phyloP scores from a whole-genome alignment of 1,139 yeast species.

The Suhomyces maxii region DNA sequence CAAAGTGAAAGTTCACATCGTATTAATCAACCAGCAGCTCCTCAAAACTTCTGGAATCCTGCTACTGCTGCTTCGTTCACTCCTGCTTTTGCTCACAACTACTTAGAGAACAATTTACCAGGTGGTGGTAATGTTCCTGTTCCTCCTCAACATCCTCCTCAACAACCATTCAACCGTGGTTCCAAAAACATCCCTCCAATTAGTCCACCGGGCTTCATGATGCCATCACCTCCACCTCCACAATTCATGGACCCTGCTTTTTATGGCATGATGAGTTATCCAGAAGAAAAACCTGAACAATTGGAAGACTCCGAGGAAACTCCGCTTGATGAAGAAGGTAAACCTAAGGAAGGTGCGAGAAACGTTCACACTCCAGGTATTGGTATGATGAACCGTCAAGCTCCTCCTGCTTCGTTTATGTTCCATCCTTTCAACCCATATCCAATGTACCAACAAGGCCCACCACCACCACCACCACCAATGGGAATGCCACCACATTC shows the following conservation, averaged over 20 bases:
- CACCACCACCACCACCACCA: slow-evolving; percentile 19
- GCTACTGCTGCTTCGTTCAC: slow-evolving; percentile 62
- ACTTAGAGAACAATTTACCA: slow-evolving; percentile 26
- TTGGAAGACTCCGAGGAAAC: slow-evolving; percentile 4
- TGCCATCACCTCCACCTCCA: slow-evolving; percentile 33
- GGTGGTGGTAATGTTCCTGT: slow-evolving; percentile 15
- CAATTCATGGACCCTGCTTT: slow-evolving; percentile 43
- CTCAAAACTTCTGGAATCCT: slow-evolving; percentile 62
- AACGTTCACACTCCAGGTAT: slow-evolving; percentile 35
- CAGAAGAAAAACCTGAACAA: slow-evolving; percentile 2
- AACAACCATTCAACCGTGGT: slow-evolving; percentile 16
- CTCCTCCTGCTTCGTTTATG: slow-evolving; percentile 39
- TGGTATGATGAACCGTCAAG: slow-evolving; percentile 41
- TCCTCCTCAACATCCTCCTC: slow-evolving; percentile 10
- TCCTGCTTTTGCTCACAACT: slow-evolving; percentile 35
- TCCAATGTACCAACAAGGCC: slow-evolving; percentile 36
- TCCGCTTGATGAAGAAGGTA: slow-evolving; percentile 8
- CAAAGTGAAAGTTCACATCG: slow-evolving; percentile 9
- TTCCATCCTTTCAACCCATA: slow-evolving; percentile 54
- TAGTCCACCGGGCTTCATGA: slow-evolving; percentile 44
- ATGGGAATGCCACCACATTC: slow-evolving; percentile 10
- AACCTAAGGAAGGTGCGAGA: slow-evolving; percentile 7
- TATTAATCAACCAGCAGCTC: slow-evolving; percentile 11
- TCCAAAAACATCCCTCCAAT: slow-evolving; percentile 29
- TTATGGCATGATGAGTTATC: slow-evolving; percentile 31